Evolutionary conservation across 192 early-diverging fungal species (phyloP).

Genomic region (Gorgonomyces haynaldii): DNA sequence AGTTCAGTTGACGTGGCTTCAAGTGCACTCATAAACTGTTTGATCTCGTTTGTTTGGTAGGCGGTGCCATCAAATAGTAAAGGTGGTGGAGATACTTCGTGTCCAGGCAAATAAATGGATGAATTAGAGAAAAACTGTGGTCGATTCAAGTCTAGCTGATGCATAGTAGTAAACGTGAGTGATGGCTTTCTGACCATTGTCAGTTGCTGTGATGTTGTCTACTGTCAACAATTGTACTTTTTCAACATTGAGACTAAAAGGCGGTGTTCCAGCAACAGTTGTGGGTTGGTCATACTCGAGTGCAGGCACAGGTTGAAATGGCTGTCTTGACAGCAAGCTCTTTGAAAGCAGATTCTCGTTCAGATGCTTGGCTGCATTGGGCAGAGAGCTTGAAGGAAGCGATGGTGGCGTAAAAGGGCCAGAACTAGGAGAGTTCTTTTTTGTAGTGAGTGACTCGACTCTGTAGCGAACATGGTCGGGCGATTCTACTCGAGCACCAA

Average conservation of each 20-base stretch:
- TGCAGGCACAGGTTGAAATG: neutral
- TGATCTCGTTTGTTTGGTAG: neutral
- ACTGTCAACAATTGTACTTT: neutral
- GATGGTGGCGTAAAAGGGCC: slow-evolving; percentile 17
- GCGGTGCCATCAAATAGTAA: neutral
- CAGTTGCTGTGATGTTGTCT: neutral
- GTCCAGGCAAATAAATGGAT: neutral
- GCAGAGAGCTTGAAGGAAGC: neutral
- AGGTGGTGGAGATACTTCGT: neutral
- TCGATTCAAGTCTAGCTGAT: neutral
- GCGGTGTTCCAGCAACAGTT: too few relatives aligned
- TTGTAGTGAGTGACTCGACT: too few relatives aligned
- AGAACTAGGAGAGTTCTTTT: neutral
- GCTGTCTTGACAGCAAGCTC: neutral
- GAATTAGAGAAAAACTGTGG: neutral
- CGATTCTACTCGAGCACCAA: neutral
- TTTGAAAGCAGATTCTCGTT: neutral
- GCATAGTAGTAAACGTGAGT: slow-evolving; percentile 5
- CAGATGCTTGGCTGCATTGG: neutral
- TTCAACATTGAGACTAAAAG: too few relatives aligned
- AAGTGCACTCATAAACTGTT: slow-evolving; percentile 2
- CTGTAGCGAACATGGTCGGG: slow-evolving; percentile 6
- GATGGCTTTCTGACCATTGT: slow-evolving; percentile 6
- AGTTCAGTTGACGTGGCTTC: too few relatives aligned
- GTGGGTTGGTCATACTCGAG: neutral